These are phyloP conservation scores for Iberis amara DNA, from an alignment of 441 rosid genomes.

Conservation along the genomic window DNA sequence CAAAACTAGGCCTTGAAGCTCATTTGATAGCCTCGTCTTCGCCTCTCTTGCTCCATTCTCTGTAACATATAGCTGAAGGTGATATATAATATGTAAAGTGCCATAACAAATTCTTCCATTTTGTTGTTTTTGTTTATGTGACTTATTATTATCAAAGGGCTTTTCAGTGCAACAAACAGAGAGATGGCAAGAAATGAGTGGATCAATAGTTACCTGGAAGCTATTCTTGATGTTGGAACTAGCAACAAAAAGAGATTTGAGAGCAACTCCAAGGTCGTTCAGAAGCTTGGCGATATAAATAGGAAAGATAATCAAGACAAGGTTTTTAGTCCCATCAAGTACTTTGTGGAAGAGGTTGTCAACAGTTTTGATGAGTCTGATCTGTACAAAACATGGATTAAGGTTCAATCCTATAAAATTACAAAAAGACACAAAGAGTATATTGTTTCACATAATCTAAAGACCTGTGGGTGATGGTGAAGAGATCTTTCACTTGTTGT, in stretches of 20 bases:
- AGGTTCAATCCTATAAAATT: constrained; percentile 38
- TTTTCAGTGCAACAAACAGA: constrained; percentile 10
- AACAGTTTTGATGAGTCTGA: constrained; percentile 90
- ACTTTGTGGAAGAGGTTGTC: constrained; percentile 93
- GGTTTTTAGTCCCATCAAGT: constrained; percentile 86
- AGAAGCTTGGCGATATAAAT: constrained; percentile 38
- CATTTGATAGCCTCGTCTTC: constrained; percentile 5
- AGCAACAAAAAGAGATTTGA: constrained; percentile 41
- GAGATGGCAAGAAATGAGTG: constrained; percentile 86
- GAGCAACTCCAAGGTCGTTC: constrained; percentile 44
- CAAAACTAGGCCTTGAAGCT: constrained; percentile 26
- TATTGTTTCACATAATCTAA: not conserved
- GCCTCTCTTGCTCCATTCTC: constrained; percentile 12
- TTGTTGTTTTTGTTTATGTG: constrained; percentile 15
- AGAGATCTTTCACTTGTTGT: constrained; percentile 21
- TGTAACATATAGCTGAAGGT: constrained; percentile 14
- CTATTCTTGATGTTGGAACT: constrained; percentile 76
- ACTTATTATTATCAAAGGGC: not conserved
- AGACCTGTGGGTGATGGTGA: constrained; percentile 26
- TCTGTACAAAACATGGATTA: constrained; percentile 85
- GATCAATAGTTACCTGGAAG: constrained; percentile 90
- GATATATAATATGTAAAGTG: constrained; percentile 21
- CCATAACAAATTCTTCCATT: not conserved
- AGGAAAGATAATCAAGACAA: constrained; percentile 54
- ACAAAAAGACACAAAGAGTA: not conserved